phyloP scores from a whole-genome alignment of 768 basidiomycete species.

The Lactarius pseudohatsudake region DNA sequence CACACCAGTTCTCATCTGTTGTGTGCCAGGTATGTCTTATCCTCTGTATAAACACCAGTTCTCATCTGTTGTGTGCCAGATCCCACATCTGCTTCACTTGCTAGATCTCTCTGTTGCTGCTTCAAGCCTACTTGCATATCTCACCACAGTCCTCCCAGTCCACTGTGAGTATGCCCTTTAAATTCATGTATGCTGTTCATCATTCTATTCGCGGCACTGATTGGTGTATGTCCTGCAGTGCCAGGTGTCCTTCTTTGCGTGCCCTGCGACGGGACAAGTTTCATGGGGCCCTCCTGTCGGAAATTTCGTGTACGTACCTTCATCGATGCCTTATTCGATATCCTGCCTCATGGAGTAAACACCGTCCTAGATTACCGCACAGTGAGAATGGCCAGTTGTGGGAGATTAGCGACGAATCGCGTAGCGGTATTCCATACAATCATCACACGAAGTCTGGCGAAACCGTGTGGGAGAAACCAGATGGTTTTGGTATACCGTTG shows the following conservation, averaged over 20 bases:
- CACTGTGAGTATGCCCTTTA: no score
- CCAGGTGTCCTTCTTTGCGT: conserved; percentile 78
- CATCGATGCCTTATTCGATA: conserved; percentile 11
- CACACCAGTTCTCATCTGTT: no score
- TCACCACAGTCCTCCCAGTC: no score
- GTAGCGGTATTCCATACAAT: conserved; percentile 85
- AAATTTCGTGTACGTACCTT: conserved; percentile 70
- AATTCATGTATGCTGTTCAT: no score
- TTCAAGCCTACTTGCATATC: no score
- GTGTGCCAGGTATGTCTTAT: no score
- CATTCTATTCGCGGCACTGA: conserved; percentile 12
- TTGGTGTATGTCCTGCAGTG: conserved; percentile 47
- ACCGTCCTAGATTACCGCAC: conserved; percentile 65
- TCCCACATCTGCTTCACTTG: no score
- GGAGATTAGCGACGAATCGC: conserved; percentile 84
- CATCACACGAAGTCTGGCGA: no score
- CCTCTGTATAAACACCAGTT: no score
- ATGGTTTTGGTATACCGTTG: conserved; percentile 87
- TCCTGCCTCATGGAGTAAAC: conserved; percentile 17
- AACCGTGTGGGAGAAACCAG: no score
- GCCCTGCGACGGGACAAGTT: conserved; percentile 88
- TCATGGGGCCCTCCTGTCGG: conserved; percentile 93
- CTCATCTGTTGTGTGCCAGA: no score
- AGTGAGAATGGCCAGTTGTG: conserved; percentile 91
- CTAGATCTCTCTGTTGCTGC: no score